A percentile compares a stretch with the other conserved stretches of the same genome.
phyloP scores from a whole-genome alignment of 345 rosid species.

The Barbarea vulgaris region DNA sequence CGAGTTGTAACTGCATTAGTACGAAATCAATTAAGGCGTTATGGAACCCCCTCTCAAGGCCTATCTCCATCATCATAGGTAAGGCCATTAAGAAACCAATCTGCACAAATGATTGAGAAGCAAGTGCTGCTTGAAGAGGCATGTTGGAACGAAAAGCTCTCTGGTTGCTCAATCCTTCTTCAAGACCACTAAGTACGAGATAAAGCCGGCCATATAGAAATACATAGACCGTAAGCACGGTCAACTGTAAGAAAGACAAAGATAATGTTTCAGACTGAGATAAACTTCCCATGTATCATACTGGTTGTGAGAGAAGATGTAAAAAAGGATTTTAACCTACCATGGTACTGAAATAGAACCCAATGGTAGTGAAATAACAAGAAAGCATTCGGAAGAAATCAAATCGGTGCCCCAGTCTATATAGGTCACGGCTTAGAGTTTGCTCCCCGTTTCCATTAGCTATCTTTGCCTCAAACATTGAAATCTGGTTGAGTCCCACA shows the following conservation, averaged over 20 bases:
- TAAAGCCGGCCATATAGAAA: constrained; percentile 71
- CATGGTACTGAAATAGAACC: constrained; percentile 88
- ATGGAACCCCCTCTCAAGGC: constrained; percentile 69
- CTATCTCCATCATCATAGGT: constrained; percentile 82
- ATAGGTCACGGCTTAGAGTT: constrained; percentile 81
- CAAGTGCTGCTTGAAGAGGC: constrained; percentile 64
- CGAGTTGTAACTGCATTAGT: constrained; percentile 67
- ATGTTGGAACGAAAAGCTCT: constrained; percentile 47
- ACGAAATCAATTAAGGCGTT: constrained; percentile 66
- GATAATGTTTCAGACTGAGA: constrained; percentile 2
- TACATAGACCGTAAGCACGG: constrained; percentile 60
- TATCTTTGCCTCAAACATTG: constrained; percentile 92
- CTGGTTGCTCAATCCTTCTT: constrained; percentile 49
- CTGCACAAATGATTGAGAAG: constrained; percentile 73
- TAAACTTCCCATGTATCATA: constrained; percentile 1
- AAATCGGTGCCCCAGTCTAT: constrained; percentile 84
- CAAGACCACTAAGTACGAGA: constrained; percentile 67
- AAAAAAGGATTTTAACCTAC: constrained; percentile 39
- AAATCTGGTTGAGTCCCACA: constrained; percentile 93
- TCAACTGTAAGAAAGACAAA: constrained; percentile 45
- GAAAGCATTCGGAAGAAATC: constrained; percentile 94
- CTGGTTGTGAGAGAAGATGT: constrained; percentile 2
- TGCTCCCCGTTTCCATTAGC: constrained; percentile 94
- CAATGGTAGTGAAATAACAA: constrained; percentile 81
- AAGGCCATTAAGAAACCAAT: constrained; percentile 69